Conservation (phyloP, 306 rosid genomes). For the Glycine soja region DNA sequence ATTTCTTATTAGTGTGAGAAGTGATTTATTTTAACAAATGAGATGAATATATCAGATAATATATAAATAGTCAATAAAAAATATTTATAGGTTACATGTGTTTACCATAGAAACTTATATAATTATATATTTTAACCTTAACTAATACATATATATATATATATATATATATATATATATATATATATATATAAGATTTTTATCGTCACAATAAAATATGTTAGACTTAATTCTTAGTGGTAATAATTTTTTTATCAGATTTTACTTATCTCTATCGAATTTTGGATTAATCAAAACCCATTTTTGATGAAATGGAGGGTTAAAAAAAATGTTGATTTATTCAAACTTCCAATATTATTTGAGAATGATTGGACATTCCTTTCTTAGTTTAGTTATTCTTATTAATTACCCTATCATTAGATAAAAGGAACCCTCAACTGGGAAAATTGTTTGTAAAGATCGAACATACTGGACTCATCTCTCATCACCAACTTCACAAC, state of each 20-base stretch:
- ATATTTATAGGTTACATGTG: background rate
- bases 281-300: too few relatives aligned
- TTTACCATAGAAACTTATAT: background rate
- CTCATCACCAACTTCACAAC: constrained; percentile 52
- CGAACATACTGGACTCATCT: background rate
- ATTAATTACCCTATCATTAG: constrained; percentile 6
- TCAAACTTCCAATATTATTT: background rate
- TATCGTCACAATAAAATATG: background rate
- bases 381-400: background rate
- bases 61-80: background rate
- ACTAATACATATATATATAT: background rate
- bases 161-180: background rate
- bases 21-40: too few relatives aligned
- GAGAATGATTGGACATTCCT: background rate
- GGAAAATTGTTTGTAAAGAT: constrained; percentile 2
- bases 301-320: too few relatives aligned
- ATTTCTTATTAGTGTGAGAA: too few relatives aligned
- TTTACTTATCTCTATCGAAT: too few relatives aligned
- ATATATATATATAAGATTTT: background rate
- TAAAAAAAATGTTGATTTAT: background rate
- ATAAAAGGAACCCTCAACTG: background rate
- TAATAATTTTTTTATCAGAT: too few relatives aligned
- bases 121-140: background rate
- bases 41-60: background rate
- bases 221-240: too few relatives aligned